These are phyloP conservation scores for Aspergillus fischeri DNA, from an alignment of 2,329 filamentous ascomycete species.

Conservation along the genomic window DNA sequence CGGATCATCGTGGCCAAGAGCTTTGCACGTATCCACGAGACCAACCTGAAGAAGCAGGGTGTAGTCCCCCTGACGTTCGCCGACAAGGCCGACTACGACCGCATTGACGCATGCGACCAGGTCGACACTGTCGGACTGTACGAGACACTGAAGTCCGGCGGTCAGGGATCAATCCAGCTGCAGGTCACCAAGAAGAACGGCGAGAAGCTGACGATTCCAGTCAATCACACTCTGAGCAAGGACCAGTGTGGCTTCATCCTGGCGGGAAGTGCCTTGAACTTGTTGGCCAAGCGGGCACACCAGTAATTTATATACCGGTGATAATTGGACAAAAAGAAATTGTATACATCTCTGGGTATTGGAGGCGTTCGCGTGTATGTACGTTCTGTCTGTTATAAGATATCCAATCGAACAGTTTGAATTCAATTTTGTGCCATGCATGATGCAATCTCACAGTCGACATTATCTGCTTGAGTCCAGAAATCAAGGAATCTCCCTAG, in stretches of 20 bases:
- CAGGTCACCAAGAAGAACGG: constrained; percentile 41
- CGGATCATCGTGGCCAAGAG: constrained; percentile 79
- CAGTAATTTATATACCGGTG: not conserved
- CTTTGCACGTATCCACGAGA: constrained; percentile 91
- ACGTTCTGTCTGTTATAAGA: not conserved
- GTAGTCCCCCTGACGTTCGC: constrained; percentile 90
- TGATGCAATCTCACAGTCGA: not conserved
- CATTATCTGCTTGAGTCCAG: not conserved
- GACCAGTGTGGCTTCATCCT: constrained; percentile 92
- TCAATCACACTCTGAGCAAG: constrained; percentile 81
- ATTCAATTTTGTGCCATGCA: not conserved
- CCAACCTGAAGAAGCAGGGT: constrained; percentile 95
- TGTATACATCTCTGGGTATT: not conserved
- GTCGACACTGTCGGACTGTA: constrained; percentile 79
- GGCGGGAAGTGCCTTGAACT: constrained; percentile 87
- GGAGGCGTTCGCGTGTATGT: not conserved
- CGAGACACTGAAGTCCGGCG: constrained; percentile 61
- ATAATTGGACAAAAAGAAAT: not conserved
- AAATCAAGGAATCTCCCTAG: not conserved
- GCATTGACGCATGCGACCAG: constrained; percentile 75
- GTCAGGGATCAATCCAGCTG: constrained; percentile 19
- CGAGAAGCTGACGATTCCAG: constrained; percentile 64
- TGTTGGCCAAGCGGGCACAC: constrained; percentile 63
- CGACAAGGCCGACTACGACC: constrained; percentile 82
- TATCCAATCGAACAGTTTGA: not conserved